These are phyloP conservation scores for Botryotinia globosa DNA, from an alignment of 2,329 filamentous ascomycete species.

Conservation along the genomic window DNA sequence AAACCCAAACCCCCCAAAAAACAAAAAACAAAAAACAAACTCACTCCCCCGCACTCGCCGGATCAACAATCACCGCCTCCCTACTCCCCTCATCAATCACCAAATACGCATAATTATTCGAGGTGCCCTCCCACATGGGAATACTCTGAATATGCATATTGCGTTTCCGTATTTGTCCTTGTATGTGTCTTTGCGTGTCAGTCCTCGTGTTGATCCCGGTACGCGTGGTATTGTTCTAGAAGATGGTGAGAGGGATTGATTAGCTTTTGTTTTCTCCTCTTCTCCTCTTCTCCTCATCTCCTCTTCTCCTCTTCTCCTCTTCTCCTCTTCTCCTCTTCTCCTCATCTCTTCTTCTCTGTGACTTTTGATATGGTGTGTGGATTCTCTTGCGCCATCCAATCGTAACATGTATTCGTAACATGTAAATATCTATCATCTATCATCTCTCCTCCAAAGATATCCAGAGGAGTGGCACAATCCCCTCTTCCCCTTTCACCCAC, in stretches of 20 bases:
- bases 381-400: no score
- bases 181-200: background rate
- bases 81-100: slow-evolving; percentile 75
- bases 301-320: background rate
- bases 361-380: no score
- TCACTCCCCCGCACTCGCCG: slow-evolving; percentile 74
- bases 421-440: background rate
- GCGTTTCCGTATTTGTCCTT: slow-evolving; percentile 15
- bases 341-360: no score
- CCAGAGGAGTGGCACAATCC: background rate
- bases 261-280: background rate
- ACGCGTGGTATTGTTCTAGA: background rate
- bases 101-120: slow-evolving; percentile 84
- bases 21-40: slow-evolving; percentile 34
- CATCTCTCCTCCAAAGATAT: background rate
- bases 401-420: no score
- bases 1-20: background rate
- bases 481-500: no score
- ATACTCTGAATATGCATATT: slow-evolving; percentile 83
- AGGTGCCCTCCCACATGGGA: slow-evolving; percentile 79
- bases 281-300: no score
- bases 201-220: no score
- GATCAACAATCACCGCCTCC: slow-evolving; percentile 76
- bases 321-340: background rate
- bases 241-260: background rate